phyloP scores from a whole-genome alignment of 495 filamentous ascomycete genomes.

The Tuber aestivum region DNA sequence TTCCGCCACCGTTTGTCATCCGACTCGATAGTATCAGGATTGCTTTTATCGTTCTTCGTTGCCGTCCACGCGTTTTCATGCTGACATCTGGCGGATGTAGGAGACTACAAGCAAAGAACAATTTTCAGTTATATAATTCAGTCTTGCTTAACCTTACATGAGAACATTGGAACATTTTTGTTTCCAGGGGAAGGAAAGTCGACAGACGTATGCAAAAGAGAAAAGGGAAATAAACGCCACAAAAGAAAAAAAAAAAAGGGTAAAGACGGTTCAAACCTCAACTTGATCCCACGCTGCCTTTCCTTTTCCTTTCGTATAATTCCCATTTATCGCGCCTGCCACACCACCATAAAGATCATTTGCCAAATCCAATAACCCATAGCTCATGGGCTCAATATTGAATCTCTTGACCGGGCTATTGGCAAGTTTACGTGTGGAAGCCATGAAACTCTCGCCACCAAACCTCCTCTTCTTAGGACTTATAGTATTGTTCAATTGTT shows the following conservation, averaged over 20 bases:
- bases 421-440: slow-evolving; percentile 20
- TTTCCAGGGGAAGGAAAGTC: slow-evolving; percentile 35
- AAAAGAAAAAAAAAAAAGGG: slow-evolving; percentile 42
- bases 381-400: slow-evolving; percentile 37
- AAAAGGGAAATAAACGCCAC: slow-evolving; percentile 36
- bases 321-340: slow-evolving; percentile 32
- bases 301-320: slow-evolving; percentile 46
- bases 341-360: slow-evolving; percentile 40
- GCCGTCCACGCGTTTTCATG: slow-evolving; percentile 19
- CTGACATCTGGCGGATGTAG: slow-evolving; percentile 45
- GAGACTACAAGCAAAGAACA: slow-evolving; percentile 64
- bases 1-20: slow-evolving; percentile 47
- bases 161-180: slow-evolving; percentile 37
- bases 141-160: slow-evolving; percentile 51
- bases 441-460: slow-evolving; percentile 39
- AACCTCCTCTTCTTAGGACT: slow-evolving; percentile 56
- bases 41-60: slow-evolving; percentile 13
- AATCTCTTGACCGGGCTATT: slow-evolving; percentile 33
- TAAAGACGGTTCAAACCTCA: slow-evolving; percentile 62
- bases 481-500: slow-evolving; percentile 84
- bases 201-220: slow-evolving; percentile 26
- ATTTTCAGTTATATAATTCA: slow-evolving; percentile 46
- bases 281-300: slow-evolving; percentile 58
- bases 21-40: slow-evolving; percentile 8
- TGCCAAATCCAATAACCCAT: slow-evolving; percentile 39